phyloP scores from a whole-genome alignment of 257 asterid species.

The Lithospermum erythrorhizon region DNA sequence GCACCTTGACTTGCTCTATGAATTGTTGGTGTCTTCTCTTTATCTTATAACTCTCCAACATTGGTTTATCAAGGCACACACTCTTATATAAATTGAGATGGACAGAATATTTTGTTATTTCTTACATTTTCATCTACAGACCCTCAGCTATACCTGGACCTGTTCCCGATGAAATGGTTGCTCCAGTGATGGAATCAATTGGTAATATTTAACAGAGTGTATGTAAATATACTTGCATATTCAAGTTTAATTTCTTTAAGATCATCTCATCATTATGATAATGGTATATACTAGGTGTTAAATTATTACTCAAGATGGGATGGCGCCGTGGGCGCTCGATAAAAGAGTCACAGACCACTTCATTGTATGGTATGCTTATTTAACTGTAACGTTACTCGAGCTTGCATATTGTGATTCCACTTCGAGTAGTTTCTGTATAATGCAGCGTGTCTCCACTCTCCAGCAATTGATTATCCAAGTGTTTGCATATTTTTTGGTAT shows the following conservation, averaged over 20 bases:
- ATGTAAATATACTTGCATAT: not conserved
- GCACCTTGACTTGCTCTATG: no score
- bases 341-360: constrained; percentile 44
- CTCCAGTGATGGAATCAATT: constrained; percentile 71
- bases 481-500: no score
- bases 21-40: no score
- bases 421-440: no score
- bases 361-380: constrained; percentile 44
- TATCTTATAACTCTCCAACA: no score
- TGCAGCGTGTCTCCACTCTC: no score
- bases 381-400: no score
- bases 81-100: no score
- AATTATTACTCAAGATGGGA: constrained; percentile 86
- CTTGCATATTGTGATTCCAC: no score
- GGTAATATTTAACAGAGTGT: constrained; percentile 35
- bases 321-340: constrained; percentile 92
- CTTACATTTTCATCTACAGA: constrained; percentile 26
- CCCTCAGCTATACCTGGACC: constrained; percentile 95
- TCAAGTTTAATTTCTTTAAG: no score
- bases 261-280: constrained; percentile 2
- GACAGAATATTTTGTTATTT: constrained; percentile 6
- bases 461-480: no score
- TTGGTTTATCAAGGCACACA: no score
- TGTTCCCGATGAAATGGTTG: constrained; percentile 78
- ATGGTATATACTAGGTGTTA: constrained; percentile 49